These are phyloP conservation scores for Candida tetrigidarum DNA, from an alignment of 1,139 yeast genomes.

Conservation along the genomic window DNA sequence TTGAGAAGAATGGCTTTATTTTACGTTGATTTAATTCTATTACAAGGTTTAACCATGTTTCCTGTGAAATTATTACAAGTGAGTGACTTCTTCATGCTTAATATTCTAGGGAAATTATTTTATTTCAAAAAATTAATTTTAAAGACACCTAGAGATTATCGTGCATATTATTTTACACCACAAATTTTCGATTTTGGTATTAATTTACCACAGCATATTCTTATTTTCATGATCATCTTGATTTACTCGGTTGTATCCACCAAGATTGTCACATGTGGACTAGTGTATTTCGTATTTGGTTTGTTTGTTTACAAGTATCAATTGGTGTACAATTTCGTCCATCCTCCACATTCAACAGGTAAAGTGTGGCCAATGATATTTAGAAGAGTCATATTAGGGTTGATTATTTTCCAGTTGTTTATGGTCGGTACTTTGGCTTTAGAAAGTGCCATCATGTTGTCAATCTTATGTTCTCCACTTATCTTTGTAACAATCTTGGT, in stretches of 20 bases:
- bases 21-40: constrained; percentile 71
- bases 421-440: constrained; percentile 73
- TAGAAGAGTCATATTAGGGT: constrained; percentile 62
- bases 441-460: constrained; percentile 59
- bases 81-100: constrained; percentile 47
- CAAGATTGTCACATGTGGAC: constrained; percentile 64
- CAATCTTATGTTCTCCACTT: constrained; percentile 56
- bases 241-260: constrained; percentile 71
- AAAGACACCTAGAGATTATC: constrained; percentile 63
- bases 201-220: constrained; percentile 65
- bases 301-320: constrained; percentile 71
- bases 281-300: constrained; percentile 63
- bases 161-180: constrained; percentile 66
- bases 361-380: constrained; percentile 74
- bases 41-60: constrained; percentile 80
- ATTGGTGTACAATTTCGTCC: constrained; percentile 66
- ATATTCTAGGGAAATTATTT: constrained; percentile 63
- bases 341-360: constrained; percentile 74
- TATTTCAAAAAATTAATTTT: constrained; percentile 49
- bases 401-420: constrained; percentile 62
- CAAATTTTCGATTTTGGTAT: constrained; percentile 70
- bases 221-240: constrained; percentile 63
- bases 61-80: constrained; percentile 69
- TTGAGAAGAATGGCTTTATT: constrained; percentile 70
- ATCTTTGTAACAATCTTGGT: constrained; percentile 53